phyloP scores from a whole-genome alignment of 306 rosid species.

The Vigna reflexopilosa region DNA sequence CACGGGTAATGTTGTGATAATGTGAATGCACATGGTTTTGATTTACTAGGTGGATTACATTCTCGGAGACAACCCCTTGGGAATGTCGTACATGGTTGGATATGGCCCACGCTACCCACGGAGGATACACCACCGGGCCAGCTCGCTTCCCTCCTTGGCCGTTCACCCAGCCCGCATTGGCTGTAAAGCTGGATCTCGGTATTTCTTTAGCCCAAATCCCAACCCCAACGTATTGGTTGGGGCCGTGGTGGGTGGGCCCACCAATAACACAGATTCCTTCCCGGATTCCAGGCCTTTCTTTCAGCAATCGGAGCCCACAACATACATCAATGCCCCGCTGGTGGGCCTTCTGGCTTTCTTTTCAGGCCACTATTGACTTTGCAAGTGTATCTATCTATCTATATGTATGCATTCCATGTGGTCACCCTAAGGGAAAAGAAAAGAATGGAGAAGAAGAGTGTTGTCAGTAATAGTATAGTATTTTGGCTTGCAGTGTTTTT shows the following conservation, averaged over 20 bases:
- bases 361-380: constrained; percentile 72
- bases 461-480: constrained; percentile 40
- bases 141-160: constrained; percentile 79
- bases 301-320: constrained; percentile 94
- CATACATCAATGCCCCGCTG: constrained; percentile 82
- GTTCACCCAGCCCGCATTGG: constrained; percentile 82
- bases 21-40: constrained; percentile 42
- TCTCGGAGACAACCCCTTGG: constrained; percentile 88
- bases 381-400: constrained; percentile 1
- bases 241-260: constrained; percentile 92
- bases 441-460: constrained; percentile 25
- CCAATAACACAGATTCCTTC: constrained; percentile 73
- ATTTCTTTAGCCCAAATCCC: constrained; percentile 71
- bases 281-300: constrained; percentile 92
- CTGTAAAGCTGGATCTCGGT: constrained; percentile 83
- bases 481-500: constrained; percentile 28
- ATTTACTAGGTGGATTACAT: constrained; percentile 83
- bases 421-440: constrained; percentile 45
- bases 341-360: constrained; percentile 93
- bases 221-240: constrained; percentile 84
- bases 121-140: constrained; percentile 90
- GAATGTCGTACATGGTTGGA: constrained; percentile 99
- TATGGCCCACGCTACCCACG: constrained; percentile 85
- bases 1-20: neutral
- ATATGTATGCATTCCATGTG: constrained; percentile 33